These are phyloP conservation scores for Populus simonii DNA, from an alignment of 345 rosid genomes.

Conservation along the genomic window DNA sequence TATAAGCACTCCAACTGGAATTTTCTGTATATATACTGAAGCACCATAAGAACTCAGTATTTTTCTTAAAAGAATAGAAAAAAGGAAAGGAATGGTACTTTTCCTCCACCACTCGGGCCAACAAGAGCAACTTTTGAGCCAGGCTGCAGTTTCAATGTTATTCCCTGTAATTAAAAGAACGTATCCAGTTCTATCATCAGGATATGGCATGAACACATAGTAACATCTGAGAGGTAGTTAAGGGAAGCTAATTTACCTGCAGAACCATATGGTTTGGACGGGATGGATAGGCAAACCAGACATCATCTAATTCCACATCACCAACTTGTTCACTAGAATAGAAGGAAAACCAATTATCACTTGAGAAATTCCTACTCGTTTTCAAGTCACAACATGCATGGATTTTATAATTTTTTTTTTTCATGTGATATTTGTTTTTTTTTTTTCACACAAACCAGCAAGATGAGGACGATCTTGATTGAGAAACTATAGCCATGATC, in stretches of 20 bases:
- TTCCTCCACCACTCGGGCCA: slow-evolving; percentile 98
- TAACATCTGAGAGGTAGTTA: background rate
- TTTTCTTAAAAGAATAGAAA: background rate
- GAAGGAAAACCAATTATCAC: background rate
- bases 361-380: background rate
- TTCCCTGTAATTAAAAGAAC: slow-evolving; percentile 54
- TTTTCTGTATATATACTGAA: no score
- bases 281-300: slow-evolving; percentile 97
- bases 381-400: background rate
- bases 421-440: no score
- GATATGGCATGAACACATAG: background rate
- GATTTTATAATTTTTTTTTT: background rate
- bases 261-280: slow-evolving; percentile 90
- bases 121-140: slow-evolving; percentile 92
- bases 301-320: slow-evolving; percentile 79
- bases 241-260: slow-evolving; percentile 48
- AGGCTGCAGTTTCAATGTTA: slow-evolving; percentile 71
- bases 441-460: background rate
- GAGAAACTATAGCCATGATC: no score
- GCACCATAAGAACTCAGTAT: background rate
- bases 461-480: background rate
- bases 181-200: background rate
- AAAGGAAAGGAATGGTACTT: slow-evolving; percentile 41
- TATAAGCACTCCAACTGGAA: background rate
- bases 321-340: slow-evolving; percentile 67